A percentile compares a stretch with the other conserved stretches of the same genome.
These are phyloP conservation scores for Phoma sp. DNA, from an alignment of 2,329 filamentous ascomycete genomes.

Conservation along the genomic window DNA sequence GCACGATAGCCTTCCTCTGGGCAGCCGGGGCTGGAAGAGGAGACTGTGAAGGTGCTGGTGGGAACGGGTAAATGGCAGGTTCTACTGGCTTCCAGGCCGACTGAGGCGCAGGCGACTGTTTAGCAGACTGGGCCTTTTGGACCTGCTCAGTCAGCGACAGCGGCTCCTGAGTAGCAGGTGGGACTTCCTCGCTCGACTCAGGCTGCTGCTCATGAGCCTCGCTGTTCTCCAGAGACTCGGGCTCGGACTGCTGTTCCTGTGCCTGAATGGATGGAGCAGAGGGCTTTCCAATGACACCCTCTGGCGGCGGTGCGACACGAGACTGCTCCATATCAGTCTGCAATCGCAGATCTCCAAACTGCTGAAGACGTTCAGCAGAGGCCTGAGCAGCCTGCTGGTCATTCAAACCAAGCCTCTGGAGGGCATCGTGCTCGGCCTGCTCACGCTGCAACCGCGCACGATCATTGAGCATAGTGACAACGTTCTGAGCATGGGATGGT, in stretches of 20 bases:
- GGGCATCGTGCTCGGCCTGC: constrained; percentile 61
- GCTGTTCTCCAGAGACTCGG: constrained; percentile 27
- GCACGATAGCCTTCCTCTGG: constrained; percentile 84
- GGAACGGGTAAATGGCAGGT: constrained; percentile 79
- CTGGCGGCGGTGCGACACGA: constrained; percentile 34
- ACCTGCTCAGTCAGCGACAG: constrained; percentile 84
- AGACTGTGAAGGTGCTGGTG: constrained; percentile 75
- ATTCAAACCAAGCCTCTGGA: constrained; percentile 39
- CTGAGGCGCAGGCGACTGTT: constrained; percentile 61
- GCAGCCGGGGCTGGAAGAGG: constrained; percentile 88
- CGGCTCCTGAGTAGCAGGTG: constrained; percentile 52
- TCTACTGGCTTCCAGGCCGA: constrained; percentile 66
- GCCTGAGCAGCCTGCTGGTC: constrained; percentile 49
- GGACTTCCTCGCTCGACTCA: constrained; percentile 12
- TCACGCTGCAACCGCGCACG: constrained; percentile 66
- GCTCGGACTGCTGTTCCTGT: constrained; percentile 28
- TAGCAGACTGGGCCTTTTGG: constrained; percentile 71
- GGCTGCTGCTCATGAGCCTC: constrained; percentile 23
- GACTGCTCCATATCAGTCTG: constrained; percentile 66
- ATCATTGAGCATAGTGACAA: constrained; percentile 66
- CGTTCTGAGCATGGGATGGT: constrained; percentile 60
- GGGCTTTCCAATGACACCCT: constrained; percentile 47
- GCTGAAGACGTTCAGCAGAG: constrained; percentile 72
- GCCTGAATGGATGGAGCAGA: constrained; percentile 27
- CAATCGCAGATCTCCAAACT: constrained; percentile 81